Evolutionary conservation across 2,329 filamentous ascomycete species (phyloP).

Genomic region (Pleoardoris graminearum): DNA sequence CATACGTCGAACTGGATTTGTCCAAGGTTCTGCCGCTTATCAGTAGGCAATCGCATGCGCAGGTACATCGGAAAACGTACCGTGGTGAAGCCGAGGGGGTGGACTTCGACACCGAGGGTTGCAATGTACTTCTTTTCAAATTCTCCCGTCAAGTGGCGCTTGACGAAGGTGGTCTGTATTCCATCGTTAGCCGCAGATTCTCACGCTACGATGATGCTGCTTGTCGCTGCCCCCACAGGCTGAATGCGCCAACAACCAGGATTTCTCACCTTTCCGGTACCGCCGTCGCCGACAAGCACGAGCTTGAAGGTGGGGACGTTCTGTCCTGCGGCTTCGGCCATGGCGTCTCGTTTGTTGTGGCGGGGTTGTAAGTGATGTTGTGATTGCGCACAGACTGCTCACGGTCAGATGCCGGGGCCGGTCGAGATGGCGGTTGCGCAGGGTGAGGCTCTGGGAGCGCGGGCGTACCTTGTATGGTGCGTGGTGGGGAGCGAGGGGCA

Average conservation of each 20-base stretch:
- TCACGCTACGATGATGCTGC: conserved; percentile 1
- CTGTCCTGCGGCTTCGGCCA: conserved; percentile 60
- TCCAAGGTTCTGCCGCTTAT: conserved; percentile 73
- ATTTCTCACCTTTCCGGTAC: conserved; percentile 93
- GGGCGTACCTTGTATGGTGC: conserved; percentile 30
- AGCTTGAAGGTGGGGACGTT: conserved; percentile 98
- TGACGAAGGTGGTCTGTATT: conserved; percentile 95
- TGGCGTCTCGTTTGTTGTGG: conserved; percentile 49
- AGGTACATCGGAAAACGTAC: conserved; percentile 61
- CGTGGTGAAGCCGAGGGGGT: conserved; percentile 96
- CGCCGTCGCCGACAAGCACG: conserved; percentile 98
- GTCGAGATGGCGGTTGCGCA: conserved; percentile 9
- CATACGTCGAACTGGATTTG: conserved; percentile 98
- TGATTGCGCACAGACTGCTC: conserved; percentile 33
- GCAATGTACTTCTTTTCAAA: conserved; percentile 99
- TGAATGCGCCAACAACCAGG: conserved; percentile 12
- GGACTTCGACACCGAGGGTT: conserved; percentile 98
- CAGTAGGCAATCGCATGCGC: conserved; percentile 22
- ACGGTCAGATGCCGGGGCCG: conserved; percentile 21
- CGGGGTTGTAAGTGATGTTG: conserved; percentile 34
- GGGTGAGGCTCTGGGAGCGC: conserved; percentile 11
- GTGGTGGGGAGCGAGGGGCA: conserved; percentile 34
- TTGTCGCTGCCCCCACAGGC: background rate
- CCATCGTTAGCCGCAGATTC: conserved; percentile 27
- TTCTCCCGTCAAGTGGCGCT: conserved; percentile 99